Base-by-base conservation (phyloP, 2,329 filamentous ascomycete species). In the Exophiala phaeomuriformis region DNA sequence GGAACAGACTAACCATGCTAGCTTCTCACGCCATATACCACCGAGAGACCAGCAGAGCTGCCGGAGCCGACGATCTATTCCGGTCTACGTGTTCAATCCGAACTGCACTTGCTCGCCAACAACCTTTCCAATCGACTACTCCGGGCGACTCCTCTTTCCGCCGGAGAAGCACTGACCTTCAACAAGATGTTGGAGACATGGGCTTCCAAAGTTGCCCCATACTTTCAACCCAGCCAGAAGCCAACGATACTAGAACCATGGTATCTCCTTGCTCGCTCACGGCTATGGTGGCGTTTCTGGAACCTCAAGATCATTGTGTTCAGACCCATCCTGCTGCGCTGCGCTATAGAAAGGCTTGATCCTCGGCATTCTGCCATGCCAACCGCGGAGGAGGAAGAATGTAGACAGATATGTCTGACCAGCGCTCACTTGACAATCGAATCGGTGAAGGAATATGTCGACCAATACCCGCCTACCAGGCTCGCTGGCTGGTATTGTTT, bases 401-500 rank as follows among this genome's bases (percentile, higher is more conserved):
- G 70, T 51, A 63, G 69, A 44, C 56, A 65, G 47, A 64, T 67
- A 8, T 74, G 71, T 56, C n/a, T 41, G 28, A 19, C 29, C 10
- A 41, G 30, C 31, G 51, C 49, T 27, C 5, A 53, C 53, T 42
- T 44, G 12, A 46, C 33, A 12, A 35, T 73, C 6, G 65, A 70
- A 31, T 69, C 69, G 49, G 69, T 71, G 1, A 64, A 67, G 3
- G 56, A 70, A 31, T 72, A 70, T 2, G 66, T 70, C 50, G 5
- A 5, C 29, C 41, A 44, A 44, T 44, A 44, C n/a, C n/a, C 41
- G 4, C 30, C 19, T 4, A 46, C 30, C 30, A 7, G 30, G 43
- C 40, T 74, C 33, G 68, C 68, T 10, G 69, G 67, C 43, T 73
- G 71, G 71, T 74, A 74, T 56, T 70, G 71, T 63, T 64, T 73